These are phyloP conservation scores for Pyronema omphalodes DNA, from an alignment of 495 filamentous ascomycete genomes.

Conservation along the genomic window DNA sequence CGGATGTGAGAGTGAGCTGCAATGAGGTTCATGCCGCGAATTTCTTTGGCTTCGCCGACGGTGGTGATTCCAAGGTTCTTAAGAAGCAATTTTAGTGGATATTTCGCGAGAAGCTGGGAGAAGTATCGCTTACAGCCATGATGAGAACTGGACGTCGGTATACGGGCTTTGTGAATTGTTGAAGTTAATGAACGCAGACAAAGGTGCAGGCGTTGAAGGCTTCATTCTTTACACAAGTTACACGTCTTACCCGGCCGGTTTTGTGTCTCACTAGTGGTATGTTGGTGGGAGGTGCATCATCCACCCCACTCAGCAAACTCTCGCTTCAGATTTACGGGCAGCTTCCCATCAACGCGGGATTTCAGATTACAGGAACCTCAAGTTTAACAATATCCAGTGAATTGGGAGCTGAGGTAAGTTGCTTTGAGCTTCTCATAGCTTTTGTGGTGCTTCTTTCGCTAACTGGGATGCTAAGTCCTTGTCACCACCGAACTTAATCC, in stretches of 20 bases:
- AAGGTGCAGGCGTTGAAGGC: not conserved
- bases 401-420: not conserved
- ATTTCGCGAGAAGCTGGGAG: not conserved
- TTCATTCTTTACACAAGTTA: not conserved
- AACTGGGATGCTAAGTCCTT: not conserved
- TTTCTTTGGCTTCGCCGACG: slow-evolving; percentile 85
- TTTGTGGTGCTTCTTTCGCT: not conserved
- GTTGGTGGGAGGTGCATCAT: not conserved
- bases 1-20: slow-evolving; percentile 95
- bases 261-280: not conserved
- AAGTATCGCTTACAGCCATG: not conserved
- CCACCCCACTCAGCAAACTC: not conserved
- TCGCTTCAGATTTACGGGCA: not conserved
- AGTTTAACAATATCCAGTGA: not conserved
- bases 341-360: not conserved
- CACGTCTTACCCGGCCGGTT: not conserved
- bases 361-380: not conserved
- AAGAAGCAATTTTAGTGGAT: not conserved
- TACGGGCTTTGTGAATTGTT: not conserved
- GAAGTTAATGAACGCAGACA: not conserved
- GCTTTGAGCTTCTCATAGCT: not conserved
- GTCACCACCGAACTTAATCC: not conserved
- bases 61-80: slow-evolving; percentile 48
- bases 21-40: slow-evolving; percentile 80
- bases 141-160: not conserved